Evolutionary conservation across 768 basidiomycete species (phyloP).

Genomic region (Trametopsis cervina): DNA sequence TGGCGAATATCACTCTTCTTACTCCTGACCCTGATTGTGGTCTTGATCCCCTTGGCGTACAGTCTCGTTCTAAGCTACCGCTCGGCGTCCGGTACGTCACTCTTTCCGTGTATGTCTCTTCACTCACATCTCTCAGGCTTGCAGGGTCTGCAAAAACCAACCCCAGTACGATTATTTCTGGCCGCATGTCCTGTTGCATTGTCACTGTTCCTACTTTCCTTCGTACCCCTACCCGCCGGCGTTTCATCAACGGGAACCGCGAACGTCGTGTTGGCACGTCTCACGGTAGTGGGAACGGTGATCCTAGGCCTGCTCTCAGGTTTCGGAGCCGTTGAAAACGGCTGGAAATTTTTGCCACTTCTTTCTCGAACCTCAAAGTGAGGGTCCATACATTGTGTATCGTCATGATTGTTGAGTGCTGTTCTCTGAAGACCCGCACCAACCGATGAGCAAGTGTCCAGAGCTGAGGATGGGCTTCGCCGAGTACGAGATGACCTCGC

Average conservation of each 20-base stretch:
- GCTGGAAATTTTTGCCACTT: slow-evolving; percentile 53
- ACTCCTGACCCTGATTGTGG: slow-evolving; percentile 54
- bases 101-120: background rate
- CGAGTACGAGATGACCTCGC: slow-evolving; percentile 54
- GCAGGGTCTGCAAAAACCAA: slow-evolving; percentile 25
- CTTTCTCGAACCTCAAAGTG: slow-evolving; percentile 25
- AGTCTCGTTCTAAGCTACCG: slow-evolving; percentile 45
- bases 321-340: slow-evolving; percentile 65
- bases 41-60: slow-evolving; percentile 58
- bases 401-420: background rate
- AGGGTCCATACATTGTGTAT: slow-evolving; percentile 1
- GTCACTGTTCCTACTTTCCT: slow-evolving; percentile 47
- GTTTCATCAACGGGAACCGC: slow-evolving; percentile 30
- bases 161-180: slow-evolving; percentile 29
- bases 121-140: slow-evolving; percentile 6
- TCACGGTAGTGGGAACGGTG: slow-evolving; percentile 70
- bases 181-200: slow-evolving; percentile 41
- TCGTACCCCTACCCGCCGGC: slow-evolving; percentile 59
- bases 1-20: slow-evolving; percentile 62
- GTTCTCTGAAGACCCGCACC: slow-evolving; percentile 22
- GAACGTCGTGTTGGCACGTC: slow-evolving; percentile 46
- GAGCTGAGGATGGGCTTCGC: slow-evolving; percentile 50
- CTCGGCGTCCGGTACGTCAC: slow-evolving; percentile 13
- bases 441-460: slow-evolving; percentile 45
- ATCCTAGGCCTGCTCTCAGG: slow-evolving; percentile 79